Base-by-base conservation (phyloP, 257 asterid species). In the Primulina tabacum region DNA sequence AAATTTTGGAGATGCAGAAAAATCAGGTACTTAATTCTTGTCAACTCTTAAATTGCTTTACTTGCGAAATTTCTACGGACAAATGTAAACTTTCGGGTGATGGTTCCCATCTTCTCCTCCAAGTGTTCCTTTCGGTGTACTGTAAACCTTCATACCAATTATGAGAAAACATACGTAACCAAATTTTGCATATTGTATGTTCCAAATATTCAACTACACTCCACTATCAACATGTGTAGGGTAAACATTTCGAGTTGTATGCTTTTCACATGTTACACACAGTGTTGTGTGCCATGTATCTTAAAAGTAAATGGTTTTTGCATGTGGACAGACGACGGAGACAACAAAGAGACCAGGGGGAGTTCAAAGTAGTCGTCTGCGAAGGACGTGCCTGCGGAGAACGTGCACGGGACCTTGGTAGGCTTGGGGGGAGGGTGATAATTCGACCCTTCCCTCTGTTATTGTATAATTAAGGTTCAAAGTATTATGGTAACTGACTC, bases 371-470 rank as follows among this genome's bases (percentile, higher is more conserved):
- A 65, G 50, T 21, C 0, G 24, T 0, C 24, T 21, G 24, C 24
- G 24, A 0, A 21, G 0, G 24, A 21, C 24, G 73, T 74, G 85
- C 64, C 66, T 81, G 74, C 69, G 82, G 70, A 78, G 85, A 67
- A 81, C 82, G 2, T 58, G 69, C 52, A 78, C 81, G 0, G 85
- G 85, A 69, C 85, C 85, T 11, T 78, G 80, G 85, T 81, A 78
- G 78, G 7, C 20, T 50, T 14, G 4, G 18, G 56, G 7, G 8
- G 56, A 5, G 2, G 2, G 6, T 5, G 53, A 38, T 38, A 38
- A 8, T 38, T 38, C 16, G 2, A 12, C 6, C 55, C 18, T 43
- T 47, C 29, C 29, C 2, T 28, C 2, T 47, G 55, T 47, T 47
- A 3, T 18, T 47, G 18, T 47, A 1, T 28, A 28, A 28, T 14